These are phyloP conservation scores for Pueraria montana DNA, from an alignment of 306 rosid species.

Conservation along the genomic window DNA sequence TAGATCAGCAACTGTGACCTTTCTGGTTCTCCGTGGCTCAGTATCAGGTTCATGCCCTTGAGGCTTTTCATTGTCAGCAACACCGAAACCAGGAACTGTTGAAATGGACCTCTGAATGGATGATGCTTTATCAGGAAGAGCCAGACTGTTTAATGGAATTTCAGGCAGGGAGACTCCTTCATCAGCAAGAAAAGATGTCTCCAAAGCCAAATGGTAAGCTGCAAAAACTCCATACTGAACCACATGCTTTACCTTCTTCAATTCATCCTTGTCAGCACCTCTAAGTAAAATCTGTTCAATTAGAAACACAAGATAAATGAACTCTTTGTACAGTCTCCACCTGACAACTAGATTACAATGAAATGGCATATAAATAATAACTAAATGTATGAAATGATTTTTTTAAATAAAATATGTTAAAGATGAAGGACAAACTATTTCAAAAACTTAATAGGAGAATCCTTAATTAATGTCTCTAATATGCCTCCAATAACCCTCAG, in stretches of 20 bases:
- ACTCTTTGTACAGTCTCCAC: conserved; percentile 39
- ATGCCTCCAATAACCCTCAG: conserved; percentile 20
- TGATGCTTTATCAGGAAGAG: conserved; percentile 76
- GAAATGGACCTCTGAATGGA: conserved; percentile 88
- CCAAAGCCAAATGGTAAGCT: conserved; percentile 97
- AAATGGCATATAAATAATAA: conserved; percentile 28
- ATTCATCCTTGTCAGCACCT: conserved; percentile 87
- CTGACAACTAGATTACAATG: conserved; percentile 1
- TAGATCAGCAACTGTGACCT: conserved; percentile 60
- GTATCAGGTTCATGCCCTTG: conserved; percentile 51
- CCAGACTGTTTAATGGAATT: conserved; percentile 78
- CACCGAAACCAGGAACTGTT: conserved; percentile 75
- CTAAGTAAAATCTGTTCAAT: conserved; percentile 83
- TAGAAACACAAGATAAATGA: conserved; percentile 46
- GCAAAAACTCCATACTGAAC: conserved; percentile 98
- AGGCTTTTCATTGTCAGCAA: conserved; percentile 56
- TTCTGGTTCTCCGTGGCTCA: conserved; percentile 64
- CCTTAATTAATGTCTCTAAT: conserved; percentile 8
- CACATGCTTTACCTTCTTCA: conserved; percentile 95
- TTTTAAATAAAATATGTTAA: conserved; percentile 30
- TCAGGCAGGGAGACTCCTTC: conserved; percentile 98
- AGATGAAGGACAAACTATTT: not conserved
- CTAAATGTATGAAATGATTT: not conserved
- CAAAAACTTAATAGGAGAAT: conserved; percentile 23
- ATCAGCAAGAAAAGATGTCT: conserved; percentile 98